A percentile compares a stretch with the other conserved stretches of the same genome.
Conservation (phyloP, 352 stramenopile genomes). For the Globisporangium mamillatum region DNA sequence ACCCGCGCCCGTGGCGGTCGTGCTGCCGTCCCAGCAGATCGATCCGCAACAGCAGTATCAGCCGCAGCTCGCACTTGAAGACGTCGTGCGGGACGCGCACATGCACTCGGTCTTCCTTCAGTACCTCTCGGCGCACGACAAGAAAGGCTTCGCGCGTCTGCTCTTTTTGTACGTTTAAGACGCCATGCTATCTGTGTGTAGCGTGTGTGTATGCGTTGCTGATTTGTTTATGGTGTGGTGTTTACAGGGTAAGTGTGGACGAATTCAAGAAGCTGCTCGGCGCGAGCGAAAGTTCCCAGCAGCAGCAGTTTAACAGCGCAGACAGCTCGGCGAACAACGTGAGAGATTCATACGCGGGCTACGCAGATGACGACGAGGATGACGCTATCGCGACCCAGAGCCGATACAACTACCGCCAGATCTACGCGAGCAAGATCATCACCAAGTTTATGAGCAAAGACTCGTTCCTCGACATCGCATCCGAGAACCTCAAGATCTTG, state of each 20-base stretch:
- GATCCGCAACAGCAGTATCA: background rate
- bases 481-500: constrained; percentile 68
- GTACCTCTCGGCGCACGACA: constrained; percentile 62
- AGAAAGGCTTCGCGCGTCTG: constrained; percentile 71
- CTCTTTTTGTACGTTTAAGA: constrained; percentile 61
- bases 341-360: constrained; percentile 9
- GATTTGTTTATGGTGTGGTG: background rate
- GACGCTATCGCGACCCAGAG: constrained; percentile 23
- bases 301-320: background rate
- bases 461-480: constrained; percentile 79
- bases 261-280: constrained; percentile 83
- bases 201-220: background rate
- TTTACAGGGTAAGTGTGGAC: constrained; percentile 67
- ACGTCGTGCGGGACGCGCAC: constrained; percentile 73
- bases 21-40: background rate
- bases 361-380: constrained; percentile 17
- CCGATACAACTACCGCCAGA: constrained; percentile 35
- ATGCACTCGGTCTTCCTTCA: constrained; percentile 81
- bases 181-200: background rate
- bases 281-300: constrained; percentile 1
- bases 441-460: constrained; percentile 83
- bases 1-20: constrained; percentile 5
- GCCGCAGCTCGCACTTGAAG: constrained; percentile 48
- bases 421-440: constrained; percentile 87
- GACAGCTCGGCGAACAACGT: constrained; percentile 12